Evolutionary conservation across 257 asterid genomes (phyloP).

Genomic region (Eucommia ulmoides): DNA sequence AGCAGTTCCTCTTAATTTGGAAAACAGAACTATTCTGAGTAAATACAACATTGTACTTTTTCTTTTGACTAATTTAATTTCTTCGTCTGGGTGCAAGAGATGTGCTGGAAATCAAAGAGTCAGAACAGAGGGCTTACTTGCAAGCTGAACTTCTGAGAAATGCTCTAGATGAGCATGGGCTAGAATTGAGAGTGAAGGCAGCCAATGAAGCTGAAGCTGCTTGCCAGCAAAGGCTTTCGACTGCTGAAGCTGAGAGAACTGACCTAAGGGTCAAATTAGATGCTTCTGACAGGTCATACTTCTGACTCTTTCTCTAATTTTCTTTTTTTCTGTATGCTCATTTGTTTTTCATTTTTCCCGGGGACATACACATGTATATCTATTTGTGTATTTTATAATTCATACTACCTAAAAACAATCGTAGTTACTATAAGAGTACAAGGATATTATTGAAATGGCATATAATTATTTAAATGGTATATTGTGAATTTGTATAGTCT

Average conservation of each 20-base stretch:
- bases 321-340: constrained; percentile 1
- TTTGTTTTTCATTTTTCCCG: background rate
- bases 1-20: too few species aligned
- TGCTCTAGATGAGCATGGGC: constrained; percentile 78
- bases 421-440: too few species aligned
- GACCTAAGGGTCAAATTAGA: constrained; percentile 67
- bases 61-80: constrained; percentile 10
- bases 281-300: constrained; percentile 69
- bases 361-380: too few species aligned
- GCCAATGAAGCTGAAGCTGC: constrained; percentile 96
- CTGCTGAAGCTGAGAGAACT: constrained; percentile 81
- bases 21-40: too few species aligned
- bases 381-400: too few species aligned
- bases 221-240: constrained; percentile 76
- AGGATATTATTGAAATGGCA: too few species aligned
- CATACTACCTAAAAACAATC: too few species aligned
- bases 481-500: too few species aligned
- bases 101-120: constrained; percentile 62
- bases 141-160: constrained; percentile 68
- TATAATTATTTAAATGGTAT: too few species aligned
- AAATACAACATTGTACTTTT: too few species aligned
- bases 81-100: constrained; percentile 37
- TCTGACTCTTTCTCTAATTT: constrained; percentile 16
- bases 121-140: constrained; percentile 62
- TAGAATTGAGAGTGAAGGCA: constrained; percentile 84